Evolutionary conservation across 176 grass and related monocot genomes (phyloP).

Genomic region (Triticum timopheevii): DNA sequence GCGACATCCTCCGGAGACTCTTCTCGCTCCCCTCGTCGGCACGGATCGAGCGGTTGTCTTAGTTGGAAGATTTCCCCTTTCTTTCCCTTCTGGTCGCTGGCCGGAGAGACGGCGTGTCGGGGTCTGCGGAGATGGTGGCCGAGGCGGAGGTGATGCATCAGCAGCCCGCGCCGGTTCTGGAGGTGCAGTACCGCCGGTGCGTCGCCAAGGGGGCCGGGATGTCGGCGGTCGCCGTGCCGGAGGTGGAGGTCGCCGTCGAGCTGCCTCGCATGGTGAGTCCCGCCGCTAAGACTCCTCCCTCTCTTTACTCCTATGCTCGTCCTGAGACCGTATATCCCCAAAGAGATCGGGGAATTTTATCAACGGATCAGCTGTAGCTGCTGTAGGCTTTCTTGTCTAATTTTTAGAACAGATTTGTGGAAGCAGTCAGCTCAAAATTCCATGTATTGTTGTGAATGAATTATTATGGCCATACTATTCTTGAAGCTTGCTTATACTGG

Average conservation of each 20-base stretch:
- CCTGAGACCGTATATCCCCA: not conserved
- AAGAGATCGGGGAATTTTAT: not conserved
- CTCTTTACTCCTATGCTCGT: not conserved
- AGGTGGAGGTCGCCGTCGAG: conserved; percentile 41
- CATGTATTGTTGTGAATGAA: not conserved
- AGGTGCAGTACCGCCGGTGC: conserved; percentile 49
- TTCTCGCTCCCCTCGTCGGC: not conserved
- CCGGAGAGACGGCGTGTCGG: not conserved
- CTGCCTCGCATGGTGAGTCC: conserved; percentile 57
- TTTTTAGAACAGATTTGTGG: not conserved
- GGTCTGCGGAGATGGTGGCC: conserved; percentile 66
- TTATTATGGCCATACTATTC: not conserved
- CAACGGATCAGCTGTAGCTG: not conserved
- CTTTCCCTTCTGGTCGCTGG: not conserved
- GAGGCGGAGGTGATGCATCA: conserved; percentile 80
- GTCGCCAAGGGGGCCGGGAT: conserved; percentile 43
- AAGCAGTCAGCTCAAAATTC: not conserved
- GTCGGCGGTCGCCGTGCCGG: conserved; percentile 23
- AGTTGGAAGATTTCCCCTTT: not conserved
- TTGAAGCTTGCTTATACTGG: conserved; percentile 6
- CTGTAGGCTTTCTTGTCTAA: not conserved
- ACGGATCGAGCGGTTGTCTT: conserved; percentile 22
- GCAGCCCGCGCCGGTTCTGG: conserved; percentile 48
- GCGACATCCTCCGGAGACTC: not conserved
- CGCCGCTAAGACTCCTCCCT: not conserved